These are phyloP conservation scores for Saccharomyces hybrid DNA, from an alignment of 1,139 yeast species.

Conservation along the genomic window DNA sequence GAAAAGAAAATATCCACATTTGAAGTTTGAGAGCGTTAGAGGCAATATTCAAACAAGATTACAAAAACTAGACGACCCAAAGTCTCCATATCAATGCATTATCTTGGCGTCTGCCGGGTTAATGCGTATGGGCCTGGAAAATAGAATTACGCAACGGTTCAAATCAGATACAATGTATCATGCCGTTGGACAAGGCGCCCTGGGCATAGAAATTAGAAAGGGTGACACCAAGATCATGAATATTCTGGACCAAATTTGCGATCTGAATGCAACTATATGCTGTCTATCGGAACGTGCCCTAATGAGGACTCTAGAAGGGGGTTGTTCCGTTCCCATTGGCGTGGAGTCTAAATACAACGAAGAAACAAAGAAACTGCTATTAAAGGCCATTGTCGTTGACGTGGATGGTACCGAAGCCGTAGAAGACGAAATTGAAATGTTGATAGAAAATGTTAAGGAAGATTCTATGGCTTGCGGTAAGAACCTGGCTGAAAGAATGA, in stretches of 20 bases:
- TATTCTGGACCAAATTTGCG: slow-evolving; percentile 58
- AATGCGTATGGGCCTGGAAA: slow-evolving; percentile 58
- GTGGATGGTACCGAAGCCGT: slow-evolving; percentile 74
- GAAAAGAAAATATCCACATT: slow-evolving; percentile 49
- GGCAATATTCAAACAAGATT: slow-evolving; percentile 85
- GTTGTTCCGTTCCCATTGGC: slow-evolving; percentile 96
- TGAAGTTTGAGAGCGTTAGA: slow-evolving; percentile 69
- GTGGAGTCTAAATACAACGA: slow-evolving; percentile 57
- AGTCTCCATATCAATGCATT: slow-evolving; percentile 62
- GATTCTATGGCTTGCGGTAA: slow-evolving; percentile 73
- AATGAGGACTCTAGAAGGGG: slow-evolving; percentile 89
- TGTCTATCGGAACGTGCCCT: slow-evolving; percentile 85
- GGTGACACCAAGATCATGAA: slow-evolving; percentile 53
- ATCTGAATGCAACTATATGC: slow-evolving; percentile 59
- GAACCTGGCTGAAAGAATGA: slow-evolving; percentile 58
- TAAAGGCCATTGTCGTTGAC: slow-evolving; percentile 73
- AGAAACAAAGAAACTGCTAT: slow-evolving; percentile 37
- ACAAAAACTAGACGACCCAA: slow-evolving; percentile 54
- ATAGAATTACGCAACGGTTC: slow-evolving; percentile 63
- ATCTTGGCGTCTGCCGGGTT: slow-evolving; percentile 92
- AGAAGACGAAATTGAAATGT: slow-evolving; percentile 35
- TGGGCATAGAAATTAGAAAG: slow-evolving; percentile 81
- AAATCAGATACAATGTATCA: slow-evolving; percentile 85
- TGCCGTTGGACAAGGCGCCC: slow-evolving; percentile 97
- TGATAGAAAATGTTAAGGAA: slow-evolving; percentile 32